Percentiles rank a stretch among this genome's conserved stretches.
These are phyloP conservation scores for Curvularia verruculosa DNA, from an alignment of 2,329 filamentous ascomycete species.

Conservation along the genomic window DNA sequence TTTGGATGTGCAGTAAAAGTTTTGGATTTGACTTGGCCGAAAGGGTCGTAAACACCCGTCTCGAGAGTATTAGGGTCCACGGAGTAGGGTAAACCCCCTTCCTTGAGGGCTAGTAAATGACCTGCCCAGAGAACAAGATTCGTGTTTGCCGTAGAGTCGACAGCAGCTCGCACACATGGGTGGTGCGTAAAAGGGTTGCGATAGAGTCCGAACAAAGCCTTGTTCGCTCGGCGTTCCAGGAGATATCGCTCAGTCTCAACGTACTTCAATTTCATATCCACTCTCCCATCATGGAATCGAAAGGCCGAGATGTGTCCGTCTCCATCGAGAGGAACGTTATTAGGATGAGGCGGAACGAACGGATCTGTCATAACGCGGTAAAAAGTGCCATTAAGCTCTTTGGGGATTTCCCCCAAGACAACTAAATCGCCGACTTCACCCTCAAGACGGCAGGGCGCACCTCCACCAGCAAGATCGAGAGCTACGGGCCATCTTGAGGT, in stretches of 20 bases:
- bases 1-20: not conserved
- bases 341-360: not conserved
- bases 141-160: not conserved
- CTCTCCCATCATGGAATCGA: not conserved
- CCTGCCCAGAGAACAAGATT: conserved; percentile 1
- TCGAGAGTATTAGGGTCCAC: not conserved
- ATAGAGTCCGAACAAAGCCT: not conserved
- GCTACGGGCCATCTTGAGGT: not conserved
- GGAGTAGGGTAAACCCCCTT: not conserved
- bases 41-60: not conserved
- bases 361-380: not conserved
- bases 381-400: not conserved
- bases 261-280: not conserved
- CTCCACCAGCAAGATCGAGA: not conserved
- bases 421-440: not conserved
- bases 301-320: not conserved
- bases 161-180: not conserved
- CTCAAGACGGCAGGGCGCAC: conserved; percentile 22
- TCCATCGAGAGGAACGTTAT: not conserved
- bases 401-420: not conserved
- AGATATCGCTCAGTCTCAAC: not conserved
- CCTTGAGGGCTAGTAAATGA: not conserved
- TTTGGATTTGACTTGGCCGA: conserved; percentile 1
- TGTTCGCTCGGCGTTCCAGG: not conserved
- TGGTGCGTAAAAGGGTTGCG: not conserved